These are phyloP conservation scores for Solanum commersonii DNA, from an alignment of 257 asterid species.

Conservation along the genomic window DNA sequence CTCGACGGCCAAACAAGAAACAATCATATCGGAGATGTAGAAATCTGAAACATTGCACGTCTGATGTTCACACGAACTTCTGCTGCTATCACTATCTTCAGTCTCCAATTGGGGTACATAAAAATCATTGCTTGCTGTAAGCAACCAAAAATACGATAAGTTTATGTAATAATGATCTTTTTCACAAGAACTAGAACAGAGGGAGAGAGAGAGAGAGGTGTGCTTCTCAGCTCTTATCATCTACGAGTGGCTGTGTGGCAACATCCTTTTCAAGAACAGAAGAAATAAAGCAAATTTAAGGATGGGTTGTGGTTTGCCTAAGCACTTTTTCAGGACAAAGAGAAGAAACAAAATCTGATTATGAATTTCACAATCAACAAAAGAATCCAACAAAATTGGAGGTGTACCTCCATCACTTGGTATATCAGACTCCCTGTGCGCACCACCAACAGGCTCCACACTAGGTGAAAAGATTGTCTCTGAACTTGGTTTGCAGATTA, in stretches of 20 bases:
- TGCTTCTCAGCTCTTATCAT: neutral
- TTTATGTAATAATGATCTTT: neutral
- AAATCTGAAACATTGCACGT: conserved; percentile 60
- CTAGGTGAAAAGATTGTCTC: conserved; percentile 82
- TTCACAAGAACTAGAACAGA: neutral
- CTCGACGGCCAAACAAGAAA: conserved; percentile 49
- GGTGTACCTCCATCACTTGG: conserved; percentile 42
- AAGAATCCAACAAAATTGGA: neutral
- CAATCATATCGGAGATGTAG: conserved; percentile 64
- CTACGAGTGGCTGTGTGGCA: neutral
- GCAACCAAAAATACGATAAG: neutral
- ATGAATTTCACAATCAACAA: neutral
- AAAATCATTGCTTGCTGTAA: conserved; percentile 49
- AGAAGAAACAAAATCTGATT: neutral
- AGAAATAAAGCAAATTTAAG: neutral
- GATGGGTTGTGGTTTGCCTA: neutral
- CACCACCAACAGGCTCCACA: conserved; percentile 43
- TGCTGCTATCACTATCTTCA: conserved; percentile 73
- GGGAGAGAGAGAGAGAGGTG: neutral
- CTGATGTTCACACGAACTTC: conserved; percentile 49
- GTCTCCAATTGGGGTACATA: conserved; percentile 66
- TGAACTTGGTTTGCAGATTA: conserved; percentile 42
- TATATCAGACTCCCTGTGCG: conserved; percentile 10
- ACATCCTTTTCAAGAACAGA: neutral
- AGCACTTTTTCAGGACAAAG: neutral